Evolutionary conservation across 805 yeast species (phyloP).

Genomic region (Wickerhamiella domercqiae): DNA sequence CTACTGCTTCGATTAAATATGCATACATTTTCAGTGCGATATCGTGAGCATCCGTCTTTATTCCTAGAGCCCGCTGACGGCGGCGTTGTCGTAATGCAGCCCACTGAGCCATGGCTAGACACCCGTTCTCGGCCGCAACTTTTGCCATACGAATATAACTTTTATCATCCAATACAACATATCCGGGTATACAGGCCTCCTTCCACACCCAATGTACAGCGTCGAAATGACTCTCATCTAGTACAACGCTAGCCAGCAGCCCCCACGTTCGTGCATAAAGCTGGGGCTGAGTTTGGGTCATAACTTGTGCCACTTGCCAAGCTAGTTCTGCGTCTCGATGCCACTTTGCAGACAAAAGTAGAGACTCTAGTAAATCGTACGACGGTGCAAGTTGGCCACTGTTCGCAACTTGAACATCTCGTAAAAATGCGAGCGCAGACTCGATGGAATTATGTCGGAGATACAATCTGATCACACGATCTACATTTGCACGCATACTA

Average conservation of each 20-base stretch:
- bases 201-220: conserved; percentile 19
- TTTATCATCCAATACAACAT: conserved; percentile 21
- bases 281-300: conserved; percentile 9
- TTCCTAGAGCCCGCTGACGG: conserved; percentile 15
- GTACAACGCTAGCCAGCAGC: conserved; percentile 16
- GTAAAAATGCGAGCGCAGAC: conserved; percentile 15
- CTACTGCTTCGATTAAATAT: conserved; percentile 17
- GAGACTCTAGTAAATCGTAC: conserved; percentile 17
- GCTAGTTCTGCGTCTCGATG: conserved; percentile 20
- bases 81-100: conserved; percentile 18
- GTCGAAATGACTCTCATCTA: conserved; percentile 14
- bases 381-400: conserved; percentile 13
- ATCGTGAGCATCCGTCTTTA: neutral
- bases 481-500: conserved; percentile 6
- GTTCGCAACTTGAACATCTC: conserved; percentile 17
- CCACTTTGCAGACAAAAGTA: conserved; percentile 17
- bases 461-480: conserved; percentile 14
- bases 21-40: conserved; percentile 8
- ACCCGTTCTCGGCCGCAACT: conserved; percentile 19
- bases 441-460: conserved; percentile 15
- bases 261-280: conserved; percentile 24
- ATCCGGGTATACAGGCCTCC: conserved; percentile 20
- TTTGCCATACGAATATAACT: conserved; percentile 17
- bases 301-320: conserved; percentile 14
- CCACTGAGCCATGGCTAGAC: conserved; percentile 20